A percentile compares a stretch with the other conserved stretches of the same genome.
These are phyloP conservation scores for Pleurozium schreberi DNA, from an alignment of 225 moss, liverwort and hornwort genomes.

Conservation along the genomic window DNA sequence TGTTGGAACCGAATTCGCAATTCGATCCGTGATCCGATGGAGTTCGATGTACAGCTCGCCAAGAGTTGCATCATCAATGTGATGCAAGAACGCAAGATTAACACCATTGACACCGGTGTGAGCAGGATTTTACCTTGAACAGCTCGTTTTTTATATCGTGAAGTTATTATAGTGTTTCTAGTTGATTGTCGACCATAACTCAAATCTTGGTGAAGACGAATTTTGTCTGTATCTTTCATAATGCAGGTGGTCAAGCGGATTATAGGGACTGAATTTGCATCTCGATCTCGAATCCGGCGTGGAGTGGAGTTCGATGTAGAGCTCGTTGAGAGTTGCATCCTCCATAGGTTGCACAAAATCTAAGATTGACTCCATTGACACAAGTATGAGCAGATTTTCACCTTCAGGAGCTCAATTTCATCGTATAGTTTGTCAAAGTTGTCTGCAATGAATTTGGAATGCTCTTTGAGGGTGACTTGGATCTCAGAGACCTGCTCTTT, in stretches of 20 bases:
- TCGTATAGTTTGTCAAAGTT: slow-evolving; percentile 26
- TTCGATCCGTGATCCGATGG: background rate
- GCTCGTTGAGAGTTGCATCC: background rate
- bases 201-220: background rate
- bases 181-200: background rate
- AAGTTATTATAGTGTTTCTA: background rate
- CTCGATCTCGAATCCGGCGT: background rate
- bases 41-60: background rate
- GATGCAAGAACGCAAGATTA: background rate
- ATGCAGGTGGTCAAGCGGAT: background rate
- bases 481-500: slow-evolving; percentile 13
- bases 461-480: slow-evolving; percentile 7
- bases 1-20: background rate
- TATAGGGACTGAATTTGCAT: background rate
- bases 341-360: background rate
- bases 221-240: background rate
- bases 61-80: background rate
- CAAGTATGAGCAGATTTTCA: background rate
- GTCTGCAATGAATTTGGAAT: slow-evolving; percentile 23
- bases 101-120: background rate
- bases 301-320: background rate
- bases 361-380: background rate
- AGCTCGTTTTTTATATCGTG: background rate
- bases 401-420: slow-evolving; percentile 13
- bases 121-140: background rate